Evolutionary conservation across 176 grass and related monocot species (phyloP).

Genomic region (Lolium multiflorum): DNA sequence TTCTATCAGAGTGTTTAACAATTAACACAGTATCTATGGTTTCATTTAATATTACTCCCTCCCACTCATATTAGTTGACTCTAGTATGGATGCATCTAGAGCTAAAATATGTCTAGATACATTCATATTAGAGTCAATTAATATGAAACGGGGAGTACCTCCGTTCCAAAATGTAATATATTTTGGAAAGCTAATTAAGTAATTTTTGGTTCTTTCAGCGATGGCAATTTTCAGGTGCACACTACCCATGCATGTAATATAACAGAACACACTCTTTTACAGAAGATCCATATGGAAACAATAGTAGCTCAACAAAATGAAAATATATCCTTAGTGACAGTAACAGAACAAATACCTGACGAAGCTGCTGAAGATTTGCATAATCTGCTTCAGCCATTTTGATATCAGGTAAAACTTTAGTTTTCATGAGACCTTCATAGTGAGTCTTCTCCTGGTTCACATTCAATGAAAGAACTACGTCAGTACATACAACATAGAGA

Average conservation of each 20-base stretch:
- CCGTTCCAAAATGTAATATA: too few relatives aligned
- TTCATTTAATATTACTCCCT: conserved; percentile 3
- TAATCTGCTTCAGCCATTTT: conserved; percentile 71
- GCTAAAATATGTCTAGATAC: too few relatives aligned
- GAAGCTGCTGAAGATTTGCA: conserved; percentile 63
- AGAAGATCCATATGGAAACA: neutral
- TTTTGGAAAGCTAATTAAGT: neutral
- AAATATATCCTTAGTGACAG: conserved; percentile 16
- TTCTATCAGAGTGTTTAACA: conserved; percentile 10
- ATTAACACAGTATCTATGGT: neutral
- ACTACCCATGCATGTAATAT: conserved; percentile 5
- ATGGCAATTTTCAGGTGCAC: conserved; percentile 6
- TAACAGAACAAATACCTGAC: conserved; percentile 59
- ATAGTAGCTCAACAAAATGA: conserved; percentile 13
- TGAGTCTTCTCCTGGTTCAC: conserved; percentile 69
- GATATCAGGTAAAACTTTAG: conserved; percentile 76
- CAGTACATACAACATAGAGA: conserved; percentile 1
- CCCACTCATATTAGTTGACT: too few relatives aligned
- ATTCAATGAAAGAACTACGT: conserved; percentile 24
- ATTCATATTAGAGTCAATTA: too few relatives aligned
- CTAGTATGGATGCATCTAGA: too few relatives aligned
- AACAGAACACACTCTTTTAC: neutral
- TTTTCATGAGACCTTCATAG: conserved; percentile 81
- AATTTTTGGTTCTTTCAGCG: neutral
- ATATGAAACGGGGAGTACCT: too few relatives aligned